Base-by-base conservation (phyloP, 495 filamentous ascomycete genomes). In the Articulospora tetracladia region DNA sequence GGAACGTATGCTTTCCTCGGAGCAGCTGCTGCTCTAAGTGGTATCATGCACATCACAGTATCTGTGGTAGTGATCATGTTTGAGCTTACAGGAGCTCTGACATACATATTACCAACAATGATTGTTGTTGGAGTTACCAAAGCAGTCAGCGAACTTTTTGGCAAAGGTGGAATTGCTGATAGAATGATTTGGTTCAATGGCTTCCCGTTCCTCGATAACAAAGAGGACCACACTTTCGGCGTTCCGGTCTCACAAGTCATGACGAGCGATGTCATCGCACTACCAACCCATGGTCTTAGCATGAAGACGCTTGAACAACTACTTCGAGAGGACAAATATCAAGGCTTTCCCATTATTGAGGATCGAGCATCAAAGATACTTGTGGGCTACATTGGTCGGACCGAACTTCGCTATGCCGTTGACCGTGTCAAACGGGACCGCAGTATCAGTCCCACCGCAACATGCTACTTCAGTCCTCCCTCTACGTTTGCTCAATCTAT, bases 181-280 rank as follows among this genome's bases (percentile, higher is more conserved):
- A 87, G 94, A 61, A 96, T 97, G 91, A 98, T 98, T 62, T 98
- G 92, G 93, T 96, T 97, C 78, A 98, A 90, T 68, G 94, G 94
- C 19, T 97, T 98, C 68, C 94, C 94, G 0, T 98, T 96, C 77
- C 81, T 98, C 3, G 94, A 98, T 74, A 96, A 91, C 73, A 98
- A 98, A 70, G 95, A 98, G 74, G 95, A 98, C 54, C 94, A 98
- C 71, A 91, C 91, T 51, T 97, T 98, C 72, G 93, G 93, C 34
- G 94, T 98, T 2, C 91, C 94, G 0, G 93, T 98, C 27, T 96
- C 92, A 3, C 85, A 90, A 61, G 91, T 90, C 59, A 98, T 97
- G 94, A 96, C 90, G 1, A 81, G 81, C 17, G 85, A 92, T 59
- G 79, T 96, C 12, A 78, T 83, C 4, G 82, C 86, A 0, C 79